Percentiles rank a stretch among this genome's conserved stretches.
phyloP scores from a whole-genome alignment of 78 protist genomes.

The Dictyostelium discoideum region DNA sequence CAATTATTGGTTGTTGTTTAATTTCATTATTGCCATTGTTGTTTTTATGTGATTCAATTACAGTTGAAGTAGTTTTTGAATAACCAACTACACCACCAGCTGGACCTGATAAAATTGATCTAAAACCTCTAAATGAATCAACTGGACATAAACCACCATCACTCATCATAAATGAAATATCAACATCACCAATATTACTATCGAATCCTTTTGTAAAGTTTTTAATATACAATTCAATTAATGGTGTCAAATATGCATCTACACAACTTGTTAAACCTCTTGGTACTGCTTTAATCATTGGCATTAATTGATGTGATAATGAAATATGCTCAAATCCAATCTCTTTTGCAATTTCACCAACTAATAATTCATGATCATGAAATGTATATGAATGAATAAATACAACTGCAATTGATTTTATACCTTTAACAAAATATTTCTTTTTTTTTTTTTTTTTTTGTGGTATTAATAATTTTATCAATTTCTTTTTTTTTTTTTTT shows the following conservation, averaged over 20 bases:
- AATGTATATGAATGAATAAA: slow-evolving; percentile 93
- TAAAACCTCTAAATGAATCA: slow-evolving; percentile 87
- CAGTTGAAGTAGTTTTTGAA: slow-evolving; percentile 77
- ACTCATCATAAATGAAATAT: slow-evolving; percentile 94
- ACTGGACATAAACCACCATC: slow-evolving; percentile 97
- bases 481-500: too few relatives aligned
- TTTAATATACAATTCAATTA: slow-evolving; percentile 80
- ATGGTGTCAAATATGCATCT: slow-evolving; percentile 98
- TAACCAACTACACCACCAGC: slow-evolving; percentile 98
- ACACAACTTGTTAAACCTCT: slow-evolving; percentile 96
- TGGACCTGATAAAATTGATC: slow-evolving; percentile 95
- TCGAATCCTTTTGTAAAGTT: slow-evolving; percentile 90
- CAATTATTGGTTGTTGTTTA: slow-evolving; percentile 86
- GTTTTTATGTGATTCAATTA: background rate
- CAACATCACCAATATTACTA: slow-evolving; percentile 44
- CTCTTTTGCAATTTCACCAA: slow-evolving; percentile 87
- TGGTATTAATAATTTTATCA: background rate
- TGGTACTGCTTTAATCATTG: slow-evolving; percentile 90
- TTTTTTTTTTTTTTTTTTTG: background rate
- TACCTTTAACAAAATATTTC: slow-evolving; percentile 76
- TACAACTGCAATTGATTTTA: slow-evolving; percentile 88
- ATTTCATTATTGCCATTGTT: slow-evolving; percentile 8
- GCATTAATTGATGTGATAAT: slow-evolving; percentile 88
- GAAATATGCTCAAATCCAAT: slow-evolving; percentile 94
- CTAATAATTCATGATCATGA: slow-evolving; percentile 86